These are phyloP conservation scores for Nissolia schottii DNA, from an alignment of 306 rosid species.

Conservation along the genomic window DNA sequence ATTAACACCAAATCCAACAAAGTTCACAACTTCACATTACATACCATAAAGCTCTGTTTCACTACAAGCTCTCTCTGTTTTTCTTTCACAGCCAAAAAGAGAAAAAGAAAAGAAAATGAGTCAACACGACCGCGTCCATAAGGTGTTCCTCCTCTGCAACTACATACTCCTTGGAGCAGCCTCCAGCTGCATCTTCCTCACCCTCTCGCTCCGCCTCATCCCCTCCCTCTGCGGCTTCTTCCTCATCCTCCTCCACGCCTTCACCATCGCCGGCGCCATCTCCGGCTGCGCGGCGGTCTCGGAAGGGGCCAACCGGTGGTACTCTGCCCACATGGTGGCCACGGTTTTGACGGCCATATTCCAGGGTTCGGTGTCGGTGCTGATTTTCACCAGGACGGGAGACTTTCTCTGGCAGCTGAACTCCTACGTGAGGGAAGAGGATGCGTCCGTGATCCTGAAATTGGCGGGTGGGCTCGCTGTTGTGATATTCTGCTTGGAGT, in stretches of 20 bases:
- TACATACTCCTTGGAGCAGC: constrained; percentile 75
- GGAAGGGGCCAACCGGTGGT: constrained; percentile 38
- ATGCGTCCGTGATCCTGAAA: constrained; percentile 55
- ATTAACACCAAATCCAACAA: background rate
- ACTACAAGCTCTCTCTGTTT: too few species aligned
- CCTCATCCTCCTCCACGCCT: constrained; percentile 63
- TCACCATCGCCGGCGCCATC: constrained; percentile 63
- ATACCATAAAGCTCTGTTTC: background rate
- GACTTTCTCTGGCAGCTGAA: constrained; percentile 55
- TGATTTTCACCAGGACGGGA: constrained; percentile 52
- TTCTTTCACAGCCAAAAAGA: too few species aligned
- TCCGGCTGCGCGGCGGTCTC: constrained; percentile 57
- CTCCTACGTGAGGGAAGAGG: constrained; percentile 72
- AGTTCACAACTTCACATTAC: background rate
- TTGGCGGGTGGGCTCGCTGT: constrained; percentile 56
- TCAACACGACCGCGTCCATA: constrained; percentile 53
- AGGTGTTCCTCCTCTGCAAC: constrained; percentile 68
- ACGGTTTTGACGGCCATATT: constrained; percentile 70
- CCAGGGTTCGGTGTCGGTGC: constrained; percentile 68
- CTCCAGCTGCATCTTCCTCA: constrained; percentile 80
- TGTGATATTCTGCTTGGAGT: constrained; percentile 67
- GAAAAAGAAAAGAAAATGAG: background rate
- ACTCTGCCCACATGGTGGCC: constrained; percentile 71
- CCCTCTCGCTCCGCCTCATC: constrained; percentile 72
- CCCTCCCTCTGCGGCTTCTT: constrained; percentile 73